Conservation (phyloP, 164 flowering plant species). For the Magnolia kwangsiensis region DNA sequence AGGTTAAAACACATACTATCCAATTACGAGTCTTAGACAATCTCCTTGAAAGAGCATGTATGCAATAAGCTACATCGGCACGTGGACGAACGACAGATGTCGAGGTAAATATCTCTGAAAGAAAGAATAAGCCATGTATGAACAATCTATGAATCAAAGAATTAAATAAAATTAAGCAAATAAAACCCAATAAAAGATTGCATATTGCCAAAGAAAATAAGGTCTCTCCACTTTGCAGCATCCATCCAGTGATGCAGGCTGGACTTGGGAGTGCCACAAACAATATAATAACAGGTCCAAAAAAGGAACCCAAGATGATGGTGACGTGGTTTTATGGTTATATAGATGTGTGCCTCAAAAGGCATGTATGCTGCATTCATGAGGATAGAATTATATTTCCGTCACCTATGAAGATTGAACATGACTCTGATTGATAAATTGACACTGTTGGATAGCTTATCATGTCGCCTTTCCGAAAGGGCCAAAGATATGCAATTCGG, state of each 20-base stretch:
- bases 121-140: background rate
- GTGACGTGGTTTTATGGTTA: too few relatives aligned
- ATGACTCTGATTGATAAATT: too few relatives aligned
- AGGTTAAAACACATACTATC: constrained; percentile 47
- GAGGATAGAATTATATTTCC: too few relatives aligned
- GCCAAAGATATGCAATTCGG: too few relatives aligned
- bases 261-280: background rate
- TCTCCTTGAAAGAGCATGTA: constrained; percentile 79
- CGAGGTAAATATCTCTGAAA: constrained; percentile 65
- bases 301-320: too few relatives aligned
- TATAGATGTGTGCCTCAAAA: too few relatives aligned
- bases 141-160: constrained; percentile 1
- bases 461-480: too few relatives aligned
- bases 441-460: too few relatives aligned
- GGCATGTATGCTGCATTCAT: too few relatives aligned
- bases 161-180: background rate
- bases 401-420: too few relatives aligned
- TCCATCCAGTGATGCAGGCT: background rate
- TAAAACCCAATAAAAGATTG: background rate
- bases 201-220: background rate
- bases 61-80: constrained; percentile 94
- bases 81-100: constrained; percentile 73
- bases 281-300: background rate
- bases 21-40: constrained; percentile 76
- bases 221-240: background rate